Evolutionary conservation across 495 filamentous ascomycete genomes (phyloP), one percentile per base, ranked within the genome.

Genomic region (Penicillium lagena): DNA sequence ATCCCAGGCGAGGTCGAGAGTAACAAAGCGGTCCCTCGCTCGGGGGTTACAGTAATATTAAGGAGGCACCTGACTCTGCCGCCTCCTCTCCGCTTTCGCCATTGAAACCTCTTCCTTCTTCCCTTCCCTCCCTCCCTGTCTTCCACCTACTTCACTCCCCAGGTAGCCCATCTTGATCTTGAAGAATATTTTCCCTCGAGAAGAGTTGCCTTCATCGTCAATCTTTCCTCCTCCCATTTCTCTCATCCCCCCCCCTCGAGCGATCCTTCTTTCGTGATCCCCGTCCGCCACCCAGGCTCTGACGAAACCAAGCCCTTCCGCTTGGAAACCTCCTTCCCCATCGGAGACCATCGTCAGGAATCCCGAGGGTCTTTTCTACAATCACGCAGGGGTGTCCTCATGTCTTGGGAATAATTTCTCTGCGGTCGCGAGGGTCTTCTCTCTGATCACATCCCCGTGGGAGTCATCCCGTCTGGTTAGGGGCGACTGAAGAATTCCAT

Each of bases 11-110:
- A 34, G 42, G 37, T 52, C 47, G 27, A 45, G 45, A 43, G 58
- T 61, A 54, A 54, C 54, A 52, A 40, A 45, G 46, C 45, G 49
- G 53, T 35, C 41, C 40, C 43, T 56, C 43, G 50, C 22, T 22
- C 22, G 55, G 45, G n/a, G 32, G 9, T 10, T 55, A 42, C 50
- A 40, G 51, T 58, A 60, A 58, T 61, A 61, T 61, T 61, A 56
- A 58, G 58, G 58, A 60, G 58, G 52, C 55, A 61, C 58, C 55
- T 61, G 58, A 61, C 58, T 52, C 22, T 22, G 22, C 22, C 22
- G 22, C 22, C 22, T 22, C 54, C 53, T 60, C 58, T 61, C 58
- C 58, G 58, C 58, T 61, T 61, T 59, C 50, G 51, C 54, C 49
- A 46, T 54, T 54, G 49, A 56, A 59, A 58, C 50, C 56, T 58